Conservation (phyloP, 2,329 filamentous ascomycete genomes). For the Phaeosphaeriaceae sp. region DNA sequence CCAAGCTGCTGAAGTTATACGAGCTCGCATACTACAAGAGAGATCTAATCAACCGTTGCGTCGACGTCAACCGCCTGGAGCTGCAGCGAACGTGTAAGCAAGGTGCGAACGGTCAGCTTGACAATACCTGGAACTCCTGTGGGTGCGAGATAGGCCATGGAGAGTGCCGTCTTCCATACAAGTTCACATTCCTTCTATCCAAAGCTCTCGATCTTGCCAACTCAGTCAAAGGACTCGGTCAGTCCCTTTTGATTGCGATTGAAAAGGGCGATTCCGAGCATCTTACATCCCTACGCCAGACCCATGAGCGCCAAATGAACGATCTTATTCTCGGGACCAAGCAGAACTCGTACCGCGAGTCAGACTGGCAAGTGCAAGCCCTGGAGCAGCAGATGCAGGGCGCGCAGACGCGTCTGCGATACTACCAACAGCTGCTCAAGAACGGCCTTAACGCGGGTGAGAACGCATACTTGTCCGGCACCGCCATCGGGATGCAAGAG, state of each 20-base stretch:
- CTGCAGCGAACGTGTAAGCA: neutral
- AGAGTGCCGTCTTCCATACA: neutral
- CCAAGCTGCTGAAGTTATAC: neutral
- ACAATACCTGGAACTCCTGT: too few relatives aligned
- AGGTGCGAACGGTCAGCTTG: too few relatives aligned
- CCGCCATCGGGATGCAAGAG: too few relatives aligned
- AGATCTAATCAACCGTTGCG: neutral
- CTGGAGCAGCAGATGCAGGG: neutral
- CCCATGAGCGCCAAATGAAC: neutral
- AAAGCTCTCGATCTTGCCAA: neutral
- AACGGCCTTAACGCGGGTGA: conserved; percentile 19
- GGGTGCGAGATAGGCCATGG: too few relatives aligned
- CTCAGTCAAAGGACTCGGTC: neutral
- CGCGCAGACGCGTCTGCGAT: conserved; percentile 4
- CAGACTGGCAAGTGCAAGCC: neutral
- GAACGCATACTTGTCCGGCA: too few relatives aligned
- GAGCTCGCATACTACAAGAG: neutral
- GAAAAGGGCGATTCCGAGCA: neutral
- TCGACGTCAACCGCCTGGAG: neutral
- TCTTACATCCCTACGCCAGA: neutral
- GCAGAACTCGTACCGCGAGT: conserved; percentile 1
- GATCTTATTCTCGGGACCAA: conserved; percentile 3
- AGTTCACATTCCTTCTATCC: neutral
- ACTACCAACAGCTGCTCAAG: conserved; percentile 29
- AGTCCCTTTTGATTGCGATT: neutral